These are phyloP conservation scores for Sporothrix schenckii DNA, from an alignment of 2,329 filamentous ascomycete species.

Conservation along the genomic window DNA sequence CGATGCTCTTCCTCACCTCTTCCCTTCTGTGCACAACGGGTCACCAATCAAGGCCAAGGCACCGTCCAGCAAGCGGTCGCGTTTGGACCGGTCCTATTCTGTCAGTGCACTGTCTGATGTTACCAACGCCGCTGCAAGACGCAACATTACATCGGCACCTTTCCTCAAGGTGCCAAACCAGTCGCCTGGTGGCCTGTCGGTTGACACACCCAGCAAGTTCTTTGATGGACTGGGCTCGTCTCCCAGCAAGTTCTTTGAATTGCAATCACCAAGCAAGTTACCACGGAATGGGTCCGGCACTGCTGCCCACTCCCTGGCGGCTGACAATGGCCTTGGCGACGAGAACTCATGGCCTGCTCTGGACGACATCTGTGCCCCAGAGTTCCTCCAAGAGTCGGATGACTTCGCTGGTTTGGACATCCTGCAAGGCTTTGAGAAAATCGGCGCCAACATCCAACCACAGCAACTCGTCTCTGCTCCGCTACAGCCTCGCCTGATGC, in stretches of 20 bases:
- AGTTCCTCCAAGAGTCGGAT: conserved; percentile 62
- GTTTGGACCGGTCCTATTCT: conserved; percentile 66
- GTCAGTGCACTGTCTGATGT: conserved; percentile 64
- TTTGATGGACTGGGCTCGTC: conserved; percentile 61
- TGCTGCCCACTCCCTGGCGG: conserved; percentile 31
- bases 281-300: conserved; percentile 40
- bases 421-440: conserved; percentile 74
- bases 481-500: conserved; percentile 44
- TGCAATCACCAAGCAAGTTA: conserved; percentile 47
- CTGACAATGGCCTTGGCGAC: conserved; percentile 41
- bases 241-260: conserved; percentile 55
- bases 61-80: conserved; percentile 59
- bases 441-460: conserved; percentile 55
- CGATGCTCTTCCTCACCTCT: conserved; percentile 46
- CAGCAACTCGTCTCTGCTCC: conserved; percentile 36
- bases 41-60: conserved; percentile 71
- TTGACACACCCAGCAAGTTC: conserved; percentile 62
- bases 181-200: conserved; percentile 43
- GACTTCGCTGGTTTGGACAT: conserved; percentile 68
- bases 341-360: conserved; percentile 50
- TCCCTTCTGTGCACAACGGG: conserved; percentile 56
- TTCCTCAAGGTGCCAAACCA: conserved; percentile 54
- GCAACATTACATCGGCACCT: conserved; percentile 55
- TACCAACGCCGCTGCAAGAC: conserved; percentile 57
- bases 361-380: conserved; percentile 57